phyloP scores from a whole-genome alignment of 2,329 filamentous ascomycete species.

The Apiospora kogelbergensis region DNA sequence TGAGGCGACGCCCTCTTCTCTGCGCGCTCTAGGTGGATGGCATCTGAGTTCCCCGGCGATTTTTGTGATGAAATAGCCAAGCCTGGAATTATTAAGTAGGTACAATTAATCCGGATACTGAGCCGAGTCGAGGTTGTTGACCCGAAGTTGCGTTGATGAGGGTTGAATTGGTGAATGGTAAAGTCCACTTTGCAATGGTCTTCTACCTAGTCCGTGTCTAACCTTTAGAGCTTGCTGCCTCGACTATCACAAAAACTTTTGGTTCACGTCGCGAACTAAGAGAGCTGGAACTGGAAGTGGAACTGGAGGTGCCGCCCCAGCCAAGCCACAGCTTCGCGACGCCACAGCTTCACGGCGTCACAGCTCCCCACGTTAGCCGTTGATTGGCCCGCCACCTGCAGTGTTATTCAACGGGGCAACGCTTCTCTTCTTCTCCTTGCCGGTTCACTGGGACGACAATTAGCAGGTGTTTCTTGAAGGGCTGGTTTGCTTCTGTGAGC shows the following conservation, averaged over 20 bases:
- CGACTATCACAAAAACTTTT: neutral
- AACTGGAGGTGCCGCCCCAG: neutral
- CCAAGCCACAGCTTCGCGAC: neutral
- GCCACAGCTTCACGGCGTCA: neutral
- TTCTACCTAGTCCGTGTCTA: conserved; percentile 5
- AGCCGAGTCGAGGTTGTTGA: neutral
- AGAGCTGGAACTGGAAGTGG: neutral
- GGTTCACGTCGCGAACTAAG: neutral
- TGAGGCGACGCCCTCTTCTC: conserved; percentile 11
- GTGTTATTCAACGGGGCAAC: neutral
- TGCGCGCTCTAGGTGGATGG: conserved; percentile 6
- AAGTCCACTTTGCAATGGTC: conserved; percentile 6
- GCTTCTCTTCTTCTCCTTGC: neutral
- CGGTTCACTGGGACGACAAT: neutral
- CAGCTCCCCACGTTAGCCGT: neutral
- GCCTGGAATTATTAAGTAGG: neutral
- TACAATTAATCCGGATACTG: neutral
- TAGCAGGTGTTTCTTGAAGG: neutral
- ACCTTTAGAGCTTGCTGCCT: neutral
- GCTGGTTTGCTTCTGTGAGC: neutral
- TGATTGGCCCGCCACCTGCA: neutral
- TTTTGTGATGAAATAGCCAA: neutral
- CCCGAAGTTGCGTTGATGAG: neutral
- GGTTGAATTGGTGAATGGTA: neutral
- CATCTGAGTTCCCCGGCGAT: conserved; percentile 1